A percentile compares a stretch with the other conserved stretches of the same genome.
These are phyloP conservation scores for Coemansia sp. DNA, from an alignment of 192 early-diverging fungal species.

Conservation along the genomic window DNA sequence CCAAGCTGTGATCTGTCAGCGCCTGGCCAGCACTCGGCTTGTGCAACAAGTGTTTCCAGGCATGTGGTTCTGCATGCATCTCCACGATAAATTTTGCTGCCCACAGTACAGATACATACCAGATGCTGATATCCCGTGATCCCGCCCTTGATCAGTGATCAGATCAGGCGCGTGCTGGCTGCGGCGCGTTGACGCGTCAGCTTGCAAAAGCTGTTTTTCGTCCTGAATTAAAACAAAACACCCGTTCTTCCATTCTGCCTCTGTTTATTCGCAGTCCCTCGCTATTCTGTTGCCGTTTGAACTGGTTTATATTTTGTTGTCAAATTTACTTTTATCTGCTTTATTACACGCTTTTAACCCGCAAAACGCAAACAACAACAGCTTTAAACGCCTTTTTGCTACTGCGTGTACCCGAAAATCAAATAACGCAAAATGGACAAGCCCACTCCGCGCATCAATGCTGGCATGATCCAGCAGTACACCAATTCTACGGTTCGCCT, in stretches of 20 bases:
- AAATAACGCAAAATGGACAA: slow-evolving; percentile 44
- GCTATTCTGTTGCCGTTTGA: neutral
- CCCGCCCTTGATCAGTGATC: neutral
- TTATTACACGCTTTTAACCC: neutral
- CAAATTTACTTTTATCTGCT: slow-evolving; percentile 9
- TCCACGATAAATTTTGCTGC: too few species aligned
- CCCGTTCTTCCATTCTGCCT: neutral
- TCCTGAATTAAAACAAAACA: neutral
- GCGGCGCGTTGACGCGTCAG: slow-evolving; percentile 3
- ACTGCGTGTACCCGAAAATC: slow-evolving; percentile 5
- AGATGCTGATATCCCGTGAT: too few species aligned
- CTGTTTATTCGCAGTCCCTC: neutral
- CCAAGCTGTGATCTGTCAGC: too few species aligned
- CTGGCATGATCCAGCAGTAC: slow-evolving; percentile 56
- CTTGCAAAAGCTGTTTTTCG: neutral
- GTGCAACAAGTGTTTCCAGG: too few species aligned
- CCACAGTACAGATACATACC: too few species aligned
- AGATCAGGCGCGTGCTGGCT: neutral
- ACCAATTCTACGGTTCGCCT: slow-evolving; percentile 57
- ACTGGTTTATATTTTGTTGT: slow-evolving; percentile 2
- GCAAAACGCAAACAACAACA: slow-evolving; percentile 7
- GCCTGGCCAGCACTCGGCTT: too few species aligned
- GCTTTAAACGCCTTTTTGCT: slow-evolving; percentile 4
- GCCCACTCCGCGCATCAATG: slow-evolving; percentile 61
- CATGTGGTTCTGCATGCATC: too few species aligned